phyloP scores from a whole-genome alignment of 495 filamentous ascomycete species.

The Podospora comata region DNA sequence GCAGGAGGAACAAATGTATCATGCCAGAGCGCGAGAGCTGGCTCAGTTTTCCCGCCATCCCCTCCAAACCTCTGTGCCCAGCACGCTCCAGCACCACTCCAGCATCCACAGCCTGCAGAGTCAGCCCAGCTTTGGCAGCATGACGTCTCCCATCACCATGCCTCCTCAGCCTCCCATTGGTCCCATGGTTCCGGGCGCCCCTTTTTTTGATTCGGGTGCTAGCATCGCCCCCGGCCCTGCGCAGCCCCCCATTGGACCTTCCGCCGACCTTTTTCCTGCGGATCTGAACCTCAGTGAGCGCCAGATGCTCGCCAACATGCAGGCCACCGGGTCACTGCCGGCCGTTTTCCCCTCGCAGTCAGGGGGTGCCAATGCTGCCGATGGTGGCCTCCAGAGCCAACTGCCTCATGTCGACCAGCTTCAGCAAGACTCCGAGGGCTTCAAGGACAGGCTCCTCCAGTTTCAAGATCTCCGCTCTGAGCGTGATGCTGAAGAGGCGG shows the following conservation, averaged over 20 bases:
- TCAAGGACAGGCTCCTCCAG: conserved; percentile 51
- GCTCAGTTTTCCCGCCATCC: conserved; percentile 49
- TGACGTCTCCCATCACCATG: conserved; percentile 78
- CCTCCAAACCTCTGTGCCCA: conserved; percentile 68
- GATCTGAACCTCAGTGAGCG: conserved; percentile 44
- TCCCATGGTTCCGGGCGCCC: conserved; percentile 45
- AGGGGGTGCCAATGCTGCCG: conserved; percentile 30
- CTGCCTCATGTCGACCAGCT: conserved; percentile 44
- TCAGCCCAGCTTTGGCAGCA: conserved; percentile 90
- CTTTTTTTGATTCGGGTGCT: conserved; percentile 67
- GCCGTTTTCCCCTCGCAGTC: conserved; percentile 24
- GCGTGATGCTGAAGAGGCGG: conserved; percentile 48
- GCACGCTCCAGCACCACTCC: conserved; percentile 80
- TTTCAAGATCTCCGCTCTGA: conserved; percentile 57
- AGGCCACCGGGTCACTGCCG: conserved; percentile 34
- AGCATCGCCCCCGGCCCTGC: conserved; percentile 22
- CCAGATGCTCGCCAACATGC: conserved; percentile 40
- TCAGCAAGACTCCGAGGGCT: conserved; percentile 50
- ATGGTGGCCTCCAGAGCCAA: conserved; percentile 33
- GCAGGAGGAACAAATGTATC: conserved; percentile 95
- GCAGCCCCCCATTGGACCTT: conserved; percentile 24
- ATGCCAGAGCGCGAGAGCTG: conserved; percentile 91
- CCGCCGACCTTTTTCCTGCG: conserved; percentile 47
- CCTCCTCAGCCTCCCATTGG: conserved; percentile 68
- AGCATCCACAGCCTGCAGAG: conserved; percentile 94